Conservation (phyloP, 352 stramenopile genomes). For the Phytophthora litchii region DNA sequence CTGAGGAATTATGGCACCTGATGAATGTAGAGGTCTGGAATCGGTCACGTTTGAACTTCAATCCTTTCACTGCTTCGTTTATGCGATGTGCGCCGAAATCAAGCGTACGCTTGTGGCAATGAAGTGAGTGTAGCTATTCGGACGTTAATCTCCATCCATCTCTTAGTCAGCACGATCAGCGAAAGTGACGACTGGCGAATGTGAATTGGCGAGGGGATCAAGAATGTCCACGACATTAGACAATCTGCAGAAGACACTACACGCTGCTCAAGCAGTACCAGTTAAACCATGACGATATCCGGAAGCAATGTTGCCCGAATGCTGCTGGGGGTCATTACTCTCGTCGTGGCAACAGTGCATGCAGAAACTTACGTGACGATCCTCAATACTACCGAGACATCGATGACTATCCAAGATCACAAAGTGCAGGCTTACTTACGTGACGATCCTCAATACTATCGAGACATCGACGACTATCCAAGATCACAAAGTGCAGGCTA, state of each 20-base stretch:
- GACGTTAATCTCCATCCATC: background rate
- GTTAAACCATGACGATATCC: background rate
- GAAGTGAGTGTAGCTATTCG: background rate
- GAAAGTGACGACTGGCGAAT: background rate
- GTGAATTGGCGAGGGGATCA: too few species aligned
- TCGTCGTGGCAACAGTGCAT: background rate
- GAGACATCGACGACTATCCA: conserved; percentile 1
- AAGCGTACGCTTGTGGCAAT: background rate
- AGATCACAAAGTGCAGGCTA: conserved; percentile 5
- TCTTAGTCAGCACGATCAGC: background rate
- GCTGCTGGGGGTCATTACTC: conserved; percentile 3
- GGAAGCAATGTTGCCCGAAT: background rate
- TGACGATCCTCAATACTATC: background rate
- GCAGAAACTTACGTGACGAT: conserved; percentile 5
- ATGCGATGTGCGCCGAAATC: background rate
- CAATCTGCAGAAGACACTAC: conserved; percentile 1
- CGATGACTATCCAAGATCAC: conserved; percentile 6
- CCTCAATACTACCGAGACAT: background rate
- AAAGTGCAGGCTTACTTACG: conserved; percentile 2
- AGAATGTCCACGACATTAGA: background rate
- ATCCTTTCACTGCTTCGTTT: background rate
- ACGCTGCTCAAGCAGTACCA: too few species aligned
- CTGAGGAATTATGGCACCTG: too few species aligned
- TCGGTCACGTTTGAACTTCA: background rate
- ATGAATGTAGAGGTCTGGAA: conserved; percentile 2